These are phyloP conservation scores for Botryotinia calthae DNA, from an alignment of 2,329 filamentous ascomycete genomes.

Conservation along the genomic window DNA sequence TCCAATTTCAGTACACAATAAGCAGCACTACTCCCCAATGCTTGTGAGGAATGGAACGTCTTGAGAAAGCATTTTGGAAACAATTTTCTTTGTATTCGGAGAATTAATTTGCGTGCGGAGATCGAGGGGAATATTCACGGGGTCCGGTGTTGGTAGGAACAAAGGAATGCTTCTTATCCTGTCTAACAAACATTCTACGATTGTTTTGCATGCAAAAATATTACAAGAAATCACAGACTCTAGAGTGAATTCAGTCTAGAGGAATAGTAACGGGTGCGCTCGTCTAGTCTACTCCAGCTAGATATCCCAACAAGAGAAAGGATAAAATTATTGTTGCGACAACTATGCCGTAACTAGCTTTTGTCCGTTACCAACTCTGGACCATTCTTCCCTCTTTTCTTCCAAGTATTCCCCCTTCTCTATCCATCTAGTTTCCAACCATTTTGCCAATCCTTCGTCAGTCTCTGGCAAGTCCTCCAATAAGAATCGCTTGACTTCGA, in stretches of 20 bases:
- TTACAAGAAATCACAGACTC: not conserved
- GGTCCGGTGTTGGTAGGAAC: not conserved
- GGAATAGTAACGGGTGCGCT: not conserved
- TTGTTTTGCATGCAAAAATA: not conserved
- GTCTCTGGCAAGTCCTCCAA: conserved; percentile 48
- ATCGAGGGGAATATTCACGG: not conserved
- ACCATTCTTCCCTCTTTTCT: conserved; percentile 45
- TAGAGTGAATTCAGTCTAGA: not conserved
- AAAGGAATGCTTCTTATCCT: not conserved
- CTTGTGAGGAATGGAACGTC: not conserved
- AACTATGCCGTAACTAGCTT: conserved; percentile 18
- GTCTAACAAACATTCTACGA: not conserved
- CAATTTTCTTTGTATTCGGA: not conserved
- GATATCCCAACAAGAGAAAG: not conserved
- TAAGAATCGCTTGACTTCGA: conserved; percentile 49
- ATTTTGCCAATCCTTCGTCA: conserved; percentile 50
- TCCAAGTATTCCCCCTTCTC: conserved; percentile 54
- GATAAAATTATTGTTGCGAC: not conserved
- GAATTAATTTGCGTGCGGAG: not conserved
- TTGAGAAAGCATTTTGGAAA: not conserved
- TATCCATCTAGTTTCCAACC: conserved; percentile 53
- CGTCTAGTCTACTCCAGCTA: not conserved
- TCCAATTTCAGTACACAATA: conserved; percentile 5
- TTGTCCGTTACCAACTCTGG: conserved; percentile 21
- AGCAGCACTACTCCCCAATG: not conserved